Percentiles rank a stretch among this genome's conserved stretches.
Evolutionary conservation across 495 filamentous ascomycete species (phyloP).

Genomic region (Trichoderma virens): DNA sequence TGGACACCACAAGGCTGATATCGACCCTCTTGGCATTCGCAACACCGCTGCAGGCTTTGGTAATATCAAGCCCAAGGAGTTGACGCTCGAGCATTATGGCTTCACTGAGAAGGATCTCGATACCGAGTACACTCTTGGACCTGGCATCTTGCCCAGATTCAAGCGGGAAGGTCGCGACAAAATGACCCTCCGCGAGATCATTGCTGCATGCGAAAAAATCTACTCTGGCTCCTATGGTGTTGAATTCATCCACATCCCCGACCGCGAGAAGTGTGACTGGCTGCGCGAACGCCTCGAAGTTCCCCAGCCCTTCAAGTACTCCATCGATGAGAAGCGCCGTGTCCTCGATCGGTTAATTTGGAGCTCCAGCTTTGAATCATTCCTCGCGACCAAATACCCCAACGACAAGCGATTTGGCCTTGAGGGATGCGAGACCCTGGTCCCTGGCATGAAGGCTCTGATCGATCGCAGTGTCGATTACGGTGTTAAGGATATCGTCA

Average conservation of each 20-base stretch:
- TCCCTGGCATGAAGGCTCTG: constrained; percentile 98
- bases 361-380: constrained; percentile 92
- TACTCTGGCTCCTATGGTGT: constrained; percentile 96
- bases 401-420: constrained; percentile 99
- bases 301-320: constrained; percentile 90
- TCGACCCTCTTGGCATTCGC: constrained; percentile 91
- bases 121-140: constrained; percentile 83
- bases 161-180: constrained; percentile 78
- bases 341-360: constrained; percentile 97
- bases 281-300: constrained; percentile 90
- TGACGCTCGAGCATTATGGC: constrained; percentile 84
- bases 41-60: constrained; percentile 78
- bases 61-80: constrained; percentile 83
- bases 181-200: constrained; percentile 94
- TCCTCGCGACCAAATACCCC: constrained; percentile 93
- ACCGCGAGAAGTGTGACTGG: constrained; percentile 97
- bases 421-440: constrained; percentile 91
- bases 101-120: constrained; percentile 94
- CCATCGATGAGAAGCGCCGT: constrained; percentile 90
- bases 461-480: constrained; percentile 98
- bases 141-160: constrained; percentile 93
- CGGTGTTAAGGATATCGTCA: constrained; percentile 96
- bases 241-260: constrained; percentile 98
- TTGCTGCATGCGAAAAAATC: constrained; percentile 84
- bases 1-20: constrained; percentile 95